These are phyloP conservation scores for Lepidium aucheri DNA, from an alignment of 345 rosid species.

Conservation along the genomic window DNA sequence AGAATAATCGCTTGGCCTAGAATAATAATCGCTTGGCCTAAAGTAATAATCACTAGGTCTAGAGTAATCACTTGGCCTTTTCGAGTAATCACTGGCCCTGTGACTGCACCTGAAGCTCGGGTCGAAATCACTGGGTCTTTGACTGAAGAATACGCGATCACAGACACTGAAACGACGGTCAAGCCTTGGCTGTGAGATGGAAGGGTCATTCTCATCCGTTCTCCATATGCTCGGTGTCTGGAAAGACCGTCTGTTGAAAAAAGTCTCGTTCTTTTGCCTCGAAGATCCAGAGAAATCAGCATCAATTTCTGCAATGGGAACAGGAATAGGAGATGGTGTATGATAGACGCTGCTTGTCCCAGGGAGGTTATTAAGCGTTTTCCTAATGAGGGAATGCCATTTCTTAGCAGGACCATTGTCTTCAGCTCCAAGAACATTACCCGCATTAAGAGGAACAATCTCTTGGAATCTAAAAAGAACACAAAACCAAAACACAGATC, in stretches of 20 bases:
- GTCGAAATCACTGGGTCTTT: slow-evolving; percentile 75
- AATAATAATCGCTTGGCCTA: slow-evolving; percentile 17
- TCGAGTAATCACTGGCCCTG: slow-evolving; percentile 79
- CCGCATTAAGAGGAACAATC: slow-evolving; percentile 96
- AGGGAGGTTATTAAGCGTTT: slow-evolving; percentile 77
- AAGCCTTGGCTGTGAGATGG: slow-evolving; percentile 66
- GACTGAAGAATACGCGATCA: slow-evolving; percentile 83
- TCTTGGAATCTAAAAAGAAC: slow-evolving; percentile 69
- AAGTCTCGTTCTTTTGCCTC: slow-evolving; percentile 73
- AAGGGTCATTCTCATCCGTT: slow-evolving; percentile 52
- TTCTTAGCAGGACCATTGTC: slow-evolving; percentile 98
- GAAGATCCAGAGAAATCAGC: slow-evolving; percentile 95
- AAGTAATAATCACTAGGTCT: slow-evolving; percentile 27
- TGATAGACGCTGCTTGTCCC: slow-evolving; percentile 69
- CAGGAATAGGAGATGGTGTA: slow-evolving; percentile 92
- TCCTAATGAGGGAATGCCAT: slow-evolving; percentile 80
- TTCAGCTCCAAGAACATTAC: slow-evolving; percentile 92
- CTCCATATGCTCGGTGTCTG: slow-evolving; percentile 46
- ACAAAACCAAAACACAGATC: neutral
- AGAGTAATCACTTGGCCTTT: slow-evolving; percentile 80
- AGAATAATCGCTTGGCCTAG: slow-evolving; percentile 69
- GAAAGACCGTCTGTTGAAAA: slow-evolving; percentile 88
- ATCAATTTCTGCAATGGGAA: slow-evolving; percentile 76
- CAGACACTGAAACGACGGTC: slow-evolving; percentile 92
- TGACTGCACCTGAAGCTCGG: slow-evolving; percentile 40